Conservation (phyloP, 2,329 filamentous ascomycete species). For the Colletotrichum filicis region DNA sequence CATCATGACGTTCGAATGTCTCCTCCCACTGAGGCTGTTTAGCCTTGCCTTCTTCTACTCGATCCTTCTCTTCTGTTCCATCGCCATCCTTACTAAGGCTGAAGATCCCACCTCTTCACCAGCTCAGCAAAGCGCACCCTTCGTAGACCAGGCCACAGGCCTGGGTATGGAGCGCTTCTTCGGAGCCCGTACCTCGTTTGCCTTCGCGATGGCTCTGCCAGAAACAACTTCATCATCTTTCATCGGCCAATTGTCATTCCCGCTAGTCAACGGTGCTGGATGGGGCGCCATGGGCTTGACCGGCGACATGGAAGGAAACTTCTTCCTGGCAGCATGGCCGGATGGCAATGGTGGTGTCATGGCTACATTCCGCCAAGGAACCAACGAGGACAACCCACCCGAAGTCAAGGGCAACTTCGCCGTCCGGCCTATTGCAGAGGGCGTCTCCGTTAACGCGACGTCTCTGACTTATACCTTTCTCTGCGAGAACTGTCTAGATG, state of each 20-base stretch:
- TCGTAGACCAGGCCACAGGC: conserved; percentile 46
- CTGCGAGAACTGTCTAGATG: conserved; percentile 50
- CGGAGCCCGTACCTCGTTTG: conserved; percentile 50
- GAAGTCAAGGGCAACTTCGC: conserved; percentile 53
- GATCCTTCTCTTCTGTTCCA: background rate
- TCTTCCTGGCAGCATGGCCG: conserved; percentile 57
- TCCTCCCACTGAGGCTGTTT: background rate
- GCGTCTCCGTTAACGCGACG: conserved; percentile 53
- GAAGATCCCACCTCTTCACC: conserved; percentile 31
- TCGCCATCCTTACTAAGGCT: conserved; percentile 1
- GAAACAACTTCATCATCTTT: conserved; percentile 49
- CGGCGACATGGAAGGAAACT: conserved; percentile 55
- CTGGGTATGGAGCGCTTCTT: conserved; percentile 51
- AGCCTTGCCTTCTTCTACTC: background rate
- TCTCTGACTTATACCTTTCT: conserved; percentile 59
- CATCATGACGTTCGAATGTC: too few relatives aligned
- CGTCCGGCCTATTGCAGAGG: conserved; percentile 52
- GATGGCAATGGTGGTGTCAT: conserved; percentile 50
- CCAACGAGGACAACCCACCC: conserved; percentile 55
- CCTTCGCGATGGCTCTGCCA: conserved; percentile 55
- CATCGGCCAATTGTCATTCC: conserved; percentile 59
- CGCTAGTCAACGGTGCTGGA: conserved; percentile 50
- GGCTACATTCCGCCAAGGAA: conserved; percentile 55
- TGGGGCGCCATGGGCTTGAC: conserved; percentile 58
- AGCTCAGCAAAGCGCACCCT: conserved; percentile 37